These are phyloP conservation scores for Kazachstania kunashirensis DNA, from an alignment of 805 yeast species.

Conservation along the genomic window DNA sequence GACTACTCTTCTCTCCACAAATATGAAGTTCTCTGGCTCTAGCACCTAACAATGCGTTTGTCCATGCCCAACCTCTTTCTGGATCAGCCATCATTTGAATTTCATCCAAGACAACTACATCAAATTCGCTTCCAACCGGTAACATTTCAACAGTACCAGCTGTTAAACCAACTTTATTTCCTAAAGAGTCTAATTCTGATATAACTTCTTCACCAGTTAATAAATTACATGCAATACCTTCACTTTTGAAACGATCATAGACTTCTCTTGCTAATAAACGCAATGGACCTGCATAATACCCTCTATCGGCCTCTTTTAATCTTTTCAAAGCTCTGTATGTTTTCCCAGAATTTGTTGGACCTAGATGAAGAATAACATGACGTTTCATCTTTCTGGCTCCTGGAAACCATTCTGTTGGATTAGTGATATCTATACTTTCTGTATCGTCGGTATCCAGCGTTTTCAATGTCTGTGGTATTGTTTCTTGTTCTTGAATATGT, in stretches of 20 bases:
- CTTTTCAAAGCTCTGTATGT: conserved; percentile 73
- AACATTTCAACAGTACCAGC: conserved; percentile 94
- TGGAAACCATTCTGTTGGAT: conserved; percentile 78
- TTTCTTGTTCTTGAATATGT: conserved; percentile 19
- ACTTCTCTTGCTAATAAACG: conserved; percentile 86
- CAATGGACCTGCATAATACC: conserved; percentile 92
- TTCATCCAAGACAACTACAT: conserved; percentile 87
- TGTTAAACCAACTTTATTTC: conserved; percentile 63
- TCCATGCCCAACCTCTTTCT: conserved; percentile 88
- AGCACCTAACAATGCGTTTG: conserved; percentile 79
- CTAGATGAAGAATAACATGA: conserved; percentile 83
- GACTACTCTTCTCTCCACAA: conserved; percentile 87
- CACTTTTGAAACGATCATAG: conserved; percentile 64
- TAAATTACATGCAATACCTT: conserved; percentile 66
- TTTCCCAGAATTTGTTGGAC: conserved; percentile 96
- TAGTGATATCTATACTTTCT: conserved; percentile 34
- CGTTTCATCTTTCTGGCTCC: conserved; percentile 72
- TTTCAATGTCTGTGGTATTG: conserved; percentile 8
- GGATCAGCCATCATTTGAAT: conserved; percentile 87
- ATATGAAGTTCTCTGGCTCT: conserved; percentile 78
- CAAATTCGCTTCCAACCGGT: conserved; percentile 56
- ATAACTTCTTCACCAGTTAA: conserved; percentile 94
- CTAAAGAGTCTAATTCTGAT: conserved; percentile 55
- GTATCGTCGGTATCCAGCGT: conserved; percentile 6
- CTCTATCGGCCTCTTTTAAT: conserved; percentile 55